These are phyloP conservation scores for Plasmodium sp. DNA, from an alignment of 169 alveolate genomes.

Conservation along the genomic window DNA sequence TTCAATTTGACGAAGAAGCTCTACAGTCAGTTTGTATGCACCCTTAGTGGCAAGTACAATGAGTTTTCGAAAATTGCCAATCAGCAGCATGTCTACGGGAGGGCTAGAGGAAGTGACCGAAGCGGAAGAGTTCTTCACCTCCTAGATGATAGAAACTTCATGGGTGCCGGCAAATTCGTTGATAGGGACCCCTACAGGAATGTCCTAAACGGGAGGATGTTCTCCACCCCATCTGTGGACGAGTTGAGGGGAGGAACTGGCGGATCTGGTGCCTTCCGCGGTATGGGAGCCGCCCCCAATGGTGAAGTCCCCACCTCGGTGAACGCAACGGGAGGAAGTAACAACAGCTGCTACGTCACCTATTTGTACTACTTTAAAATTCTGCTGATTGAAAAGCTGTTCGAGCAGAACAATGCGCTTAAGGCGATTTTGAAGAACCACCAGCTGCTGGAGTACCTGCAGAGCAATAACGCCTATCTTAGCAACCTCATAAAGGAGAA, in stretches of 20 bases:
- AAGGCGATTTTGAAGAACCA: slow-evolving; percentile 37
- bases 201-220: not conserved
- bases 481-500: slow-evolving; percentile 58
- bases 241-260: not conserved
- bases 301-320: not conserved
- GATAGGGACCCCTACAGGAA: not conserved
- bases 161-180: not conserved
- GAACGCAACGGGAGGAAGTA: not conserved
- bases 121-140: not conserved
- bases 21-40: slow-evolving; percentile 36
- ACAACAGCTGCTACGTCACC: not conserved
- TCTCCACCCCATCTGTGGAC: not conserved
- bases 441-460: slow-evolving; percentile 23
- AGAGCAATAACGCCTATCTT: slow-evolving; percentile 23
- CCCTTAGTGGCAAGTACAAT: slow-evolving; percentile 2
- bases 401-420: slow-evolving; percentile 27
- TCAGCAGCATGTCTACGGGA: slow-evolving; percentile 9
- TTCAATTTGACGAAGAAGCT: slow-evolving; percentile 51
- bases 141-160: not conserved
- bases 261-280: not conserved
- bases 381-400: slow-evolving; percentile 37
- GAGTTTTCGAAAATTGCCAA: slow-evolving; percentile 56
- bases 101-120: not conserved
- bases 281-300: not conserved
- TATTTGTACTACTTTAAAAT: slow-evolving; percentile 36